These are phyloP conservation scores for Samsoniella hepiali DNA, from an alignment of 2,329 filamentous ascomycete species.

Conservation along the genomic window DNA sequence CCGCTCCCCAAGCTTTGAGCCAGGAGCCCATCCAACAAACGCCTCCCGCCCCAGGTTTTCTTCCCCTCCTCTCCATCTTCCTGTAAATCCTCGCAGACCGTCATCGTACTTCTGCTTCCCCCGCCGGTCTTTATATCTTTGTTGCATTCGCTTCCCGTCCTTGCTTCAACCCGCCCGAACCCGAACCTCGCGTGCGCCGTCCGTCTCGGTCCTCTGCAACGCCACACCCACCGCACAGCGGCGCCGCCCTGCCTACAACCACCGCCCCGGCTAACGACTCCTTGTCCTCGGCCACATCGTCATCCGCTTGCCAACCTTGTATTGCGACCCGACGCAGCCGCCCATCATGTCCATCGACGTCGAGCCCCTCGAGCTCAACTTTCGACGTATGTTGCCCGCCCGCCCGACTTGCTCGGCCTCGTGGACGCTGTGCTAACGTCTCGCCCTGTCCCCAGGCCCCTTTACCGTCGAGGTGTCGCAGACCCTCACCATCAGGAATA, in stretches of 20 bases:
- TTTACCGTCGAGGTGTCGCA: constrained; percentile 65
- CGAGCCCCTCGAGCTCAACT: constrained; percentile 85
- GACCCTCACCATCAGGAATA: constrained; percentile 62
- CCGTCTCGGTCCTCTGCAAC: constrained; percentile 8
- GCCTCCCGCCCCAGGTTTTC: background rate
- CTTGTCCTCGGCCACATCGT: constrained; percentile 16
- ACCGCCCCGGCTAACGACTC: background rate
- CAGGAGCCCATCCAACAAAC: background rate
- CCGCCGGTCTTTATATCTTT: constrained; percentile 15
- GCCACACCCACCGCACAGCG: constrained; percentile 14
- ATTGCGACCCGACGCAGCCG: constrained; percentile 9
- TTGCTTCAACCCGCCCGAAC: background rate
- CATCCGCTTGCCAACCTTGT: constrained; percentile 2
- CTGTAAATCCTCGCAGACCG: constrained; percentile 9
- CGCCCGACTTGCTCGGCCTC: background rate
- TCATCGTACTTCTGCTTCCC: constrained; percentile 11
- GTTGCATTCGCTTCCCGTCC: background rate
- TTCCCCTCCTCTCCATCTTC: constrained; percentile 14
- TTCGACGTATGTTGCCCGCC: constrained; percentile 68
- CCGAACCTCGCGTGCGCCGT: background rate
- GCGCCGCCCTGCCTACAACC: constrained; percentile 10
- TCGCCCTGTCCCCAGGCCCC: constrained; percentile 48
- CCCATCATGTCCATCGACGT: constrained; percentile 89
- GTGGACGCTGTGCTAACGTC: constrained; percentile 16
- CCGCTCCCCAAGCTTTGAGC: background rate